Evolutionary conservation across 2,329 filamentous ascomycete species (phyloP).

Genomic region (Ceratocystis papillata): DNA sequence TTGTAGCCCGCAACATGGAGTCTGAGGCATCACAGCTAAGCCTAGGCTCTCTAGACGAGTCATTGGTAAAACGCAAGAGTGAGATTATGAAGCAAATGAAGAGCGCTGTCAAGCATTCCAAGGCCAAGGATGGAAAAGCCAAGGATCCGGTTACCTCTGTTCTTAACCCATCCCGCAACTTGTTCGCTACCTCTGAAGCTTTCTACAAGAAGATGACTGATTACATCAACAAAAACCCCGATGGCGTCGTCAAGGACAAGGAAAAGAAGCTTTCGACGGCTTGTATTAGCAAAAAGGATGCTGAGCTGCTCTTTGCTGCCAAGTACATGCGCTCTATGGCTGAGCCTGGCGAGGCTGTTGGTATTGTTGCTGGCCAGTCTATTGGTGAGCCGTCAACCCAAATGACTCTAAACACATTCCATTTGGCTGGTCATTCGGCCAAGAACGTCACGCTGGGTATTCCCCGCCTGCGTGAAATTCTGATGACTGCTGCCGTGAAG

Average conservation of each 20-base stretch:
- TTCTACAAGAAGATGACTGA: constrained; percentile 63
- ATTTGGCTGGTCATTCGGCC: constrained; percentile 93
- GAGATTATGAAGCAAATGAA: constrained; percentile 69
- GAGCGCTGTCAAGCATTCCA: constrained; percentile 62
- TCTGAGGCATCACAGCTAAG: constrained; percentile 70
- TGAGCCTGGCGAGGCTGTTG: constrained; percentile 91
- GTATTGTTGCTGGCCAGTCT: constrained; percentile 92
- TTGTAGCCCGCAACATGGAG: constrained; percentile 73
- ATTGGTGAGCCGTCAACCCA: constrained; percentile 96
- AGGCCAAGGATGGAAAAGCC: constrained; percentile 43
- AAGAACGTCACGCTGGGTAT: constrained; percentile 99
- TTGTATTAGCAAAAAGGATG: constrained; percentile 55
- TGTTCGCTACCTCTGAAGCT: constrained; percentile 79
- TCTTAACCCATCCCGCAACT: constrained; percentile 64
- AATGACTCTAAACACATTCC: constrained; percentile 99
- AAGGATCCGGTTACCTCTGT: constrained; percentile 65
- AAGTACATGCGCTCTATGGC: constrained; percentile 89
- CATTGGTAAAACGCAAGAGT: constrained; percentile 43
- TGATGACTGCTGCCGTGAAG: constrained; percentile 87
- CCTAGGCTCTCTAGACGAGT: constrained; percentile 44
- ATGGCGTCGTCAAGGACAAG: constrained; percentile 41
- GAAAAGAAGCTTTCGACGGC: constrained; percentile 30
- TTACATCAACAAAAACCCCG: constrained; percentile 69
- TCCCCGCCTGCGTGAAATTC: constrained; percentile 87
- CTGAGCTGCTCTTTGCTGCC: constrained; percentile 73